Evolutionary conservation across 768 basidiomycete species (phyloP).

Genomic region (Lactarius deliciosus): DNA sequence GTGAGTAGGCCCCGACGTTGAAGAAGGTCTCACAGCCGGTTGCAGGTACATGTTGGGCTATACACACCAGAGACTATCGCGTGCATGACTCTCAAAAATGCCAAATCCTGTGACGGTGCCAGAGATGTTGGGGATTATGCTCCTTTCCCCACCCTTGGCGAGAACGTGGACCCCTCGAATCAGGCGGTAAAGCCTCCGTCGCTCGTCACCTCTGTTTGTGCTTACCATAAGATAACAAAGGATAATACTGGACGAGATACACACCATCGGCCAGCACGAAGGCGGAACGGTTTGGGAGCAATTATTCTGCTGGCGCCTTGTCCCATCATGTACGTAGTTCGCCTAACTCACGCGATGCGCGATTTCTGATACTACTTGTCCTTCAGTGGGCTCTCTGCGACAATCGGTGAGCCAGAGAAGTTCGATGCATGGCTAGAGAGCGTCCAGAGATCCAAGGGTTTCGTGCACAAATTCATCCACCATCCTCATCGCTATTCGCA

Average conservation of each 20-base stretch:
- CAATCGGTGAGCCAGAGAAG: constrained; percentile 60
- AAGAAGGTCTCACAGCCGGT: constrained; percentile 3
- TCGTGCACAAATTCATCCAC: constrained; percentile 57
- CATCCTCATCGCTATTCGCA: constrained; percentile 74
- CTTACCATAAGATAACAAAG: constrained; percentile 35
- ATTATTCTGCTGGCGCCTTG: constrained; percentile 69
- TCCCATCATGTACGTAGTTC: constrained; percentile 58
- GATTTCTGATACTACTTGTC: not conserved
- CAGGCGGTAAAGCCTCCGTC: constrained; percentile 45
- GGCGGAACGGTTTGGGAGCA: constrained; percentile 75
- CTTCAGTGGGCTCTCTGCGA: constrained; percentile 66
- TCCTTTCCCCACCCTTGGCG: constrained; percentile 66
- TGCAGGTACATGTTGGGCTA: constrained; percentile 59
- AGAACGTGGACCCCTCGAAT: constrained; percentile 60
- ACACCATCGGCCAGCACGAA: constrained; percentile 68
- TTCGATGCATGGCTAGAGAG: constrained; percentile 67
- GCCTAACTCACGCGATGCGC: constrained; percentile 1
- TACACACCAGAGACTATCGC: constrained; percentile 64
- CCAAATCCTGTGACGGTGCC: constrained; percentile 73
- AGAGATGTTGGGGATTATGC: constrained; percentile 65
- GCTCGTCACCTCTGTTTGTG: too few relatives aligned
- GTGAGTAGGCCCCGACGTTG: constrained; percentile 36
- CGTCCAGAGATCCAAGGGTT: constrained; percentile 59
- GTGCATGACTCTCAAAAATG: constrained; percentile 63
- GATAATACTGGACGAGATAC: constrained; percentile 69